Evolutionary conservation across 2,329 filamentous ascomycete genomes (phyloP), one percentile per base, ranked within the genome.

Genomic region (Neocatenulostroma microsporum): DNA sequence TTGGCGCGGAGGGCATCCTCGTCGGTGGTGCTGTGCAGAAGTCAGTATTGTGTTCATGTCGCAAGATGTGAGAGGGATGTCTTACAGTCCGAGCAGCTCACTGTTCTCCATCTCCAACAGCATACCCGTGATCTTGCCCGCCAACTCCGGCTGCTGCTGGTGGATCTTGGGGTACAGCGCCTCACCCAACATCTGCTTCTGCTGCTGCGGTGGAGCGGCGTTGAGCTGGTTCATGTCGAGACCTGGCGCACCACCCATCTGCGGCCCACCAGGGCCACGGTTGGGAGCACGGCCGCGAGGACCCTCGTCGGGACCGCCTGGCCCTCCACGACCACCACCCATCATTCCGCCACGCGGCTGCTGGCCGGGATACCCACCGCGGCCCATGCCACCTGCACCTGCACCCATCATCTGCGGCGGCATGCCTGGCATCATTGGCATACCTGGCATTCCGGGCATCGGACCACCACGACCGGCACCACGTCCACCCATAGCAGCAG

Each of bases 91-190:
- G 60, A 98, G 76, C 55, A 98, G 73, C 72, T 98, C 91, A 40
- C 74, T 63, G 68, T 96, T 96, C 57, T 96, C 91, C 91, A 98
- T 98, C 77, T 98, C 91, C 56, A 98, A 70, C 56, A 98, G 82
- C 91, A 98, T 98, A 69, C 91, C 91, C 45, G 91, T 98, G 65
- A 98, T 96, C 81, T 98, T 98, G 62, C 91, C 91, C 46, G 91
- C 91, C 57, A 98, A 75, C 56, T 95, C 88, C 42, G 87, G 84
- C 72, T 98, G 91, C 67, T 94, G 81, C 51, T 78, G 79, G 65
- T 88, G 80, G 58, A 98, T 96, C 82, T 96, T 98, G 61, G 91
- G 91, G 76, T 96, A 98, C 55, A 98, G 83, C 53, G 86, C 81
- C 71, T 98, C 91, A 63, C 91, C 91, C 37, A 98, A 80, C 66